These are phyloP conservation scores for Quercus wislizeni DNA, from an alignment of 306 rosid species.

Conservation along the genomic window DNA sequence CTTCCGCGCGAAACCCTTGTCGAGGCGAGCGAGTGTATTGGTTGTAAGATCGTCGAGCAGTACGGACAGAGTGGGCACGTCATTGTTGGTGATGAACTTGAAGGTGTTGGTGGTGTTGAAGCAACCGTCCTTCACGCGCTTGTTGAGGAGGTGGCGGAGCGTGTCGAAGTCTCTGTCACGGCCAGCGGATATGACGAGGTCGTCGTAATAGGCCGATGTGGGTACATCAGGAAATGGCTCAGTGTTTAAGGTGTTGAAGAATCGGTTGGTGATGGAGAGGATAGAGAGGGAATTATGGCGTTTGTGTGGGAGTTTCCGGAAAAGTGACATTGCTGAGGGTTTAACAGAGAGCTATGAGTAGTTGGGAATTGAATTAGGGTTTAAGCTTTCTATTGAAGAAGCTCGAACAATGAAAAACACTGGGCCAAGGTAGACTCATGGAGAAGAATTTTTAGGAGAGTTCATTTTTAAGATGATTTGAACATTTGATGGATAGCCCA, in stretches of 20 bases:
- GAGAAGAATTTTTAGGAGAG: no score
- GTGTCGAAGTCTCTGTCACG: conserved; percentile 33
- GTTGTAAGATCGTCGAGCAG: conserved; percentile 18
- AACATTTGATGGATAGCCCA: no score
- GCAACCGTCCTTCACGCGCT: conserved; percentile 48
- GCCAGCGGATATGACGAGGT: conserved; percentile 31
- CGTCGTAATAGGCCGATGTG: conserved; percentile 34
- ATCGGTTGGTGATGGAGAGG: conserved; percentile 15
- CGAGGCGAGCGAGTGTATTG: conserved; percentile 33
- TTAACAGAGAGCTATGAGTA: not conserved
- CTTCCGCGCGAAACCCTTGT: conserved; percentile 33
- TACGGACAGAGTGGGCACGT: conserved; percentile 16
- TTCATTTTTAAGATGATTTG: no score
- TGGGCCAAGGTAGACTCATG: not conserved
- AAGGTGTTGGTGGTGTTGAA: conserved; percentile 48
- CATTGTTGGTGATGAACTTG: conserved; percentile 43
- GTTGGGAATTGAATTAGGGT: not conserved
- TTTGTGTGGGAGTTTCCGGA: conserved; percentile 15
- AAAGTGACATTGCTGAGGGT: conserved; percentile 30
- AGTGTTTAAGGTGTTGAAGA: conserved; percentile 14
- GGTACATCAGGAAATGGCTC: conserved; percentile 29
- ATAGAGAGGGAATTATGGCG: conserved; percentile 8
- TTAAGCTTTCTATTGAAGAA: not conserved
- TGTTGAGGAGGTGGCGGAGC: conserved; percentile 44
- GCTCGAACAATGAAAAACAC: not conserved